Conservation (phyloP, 2,329 filamentous ascomycete species). For the Allantophomopsis cytisporea region DNA sequence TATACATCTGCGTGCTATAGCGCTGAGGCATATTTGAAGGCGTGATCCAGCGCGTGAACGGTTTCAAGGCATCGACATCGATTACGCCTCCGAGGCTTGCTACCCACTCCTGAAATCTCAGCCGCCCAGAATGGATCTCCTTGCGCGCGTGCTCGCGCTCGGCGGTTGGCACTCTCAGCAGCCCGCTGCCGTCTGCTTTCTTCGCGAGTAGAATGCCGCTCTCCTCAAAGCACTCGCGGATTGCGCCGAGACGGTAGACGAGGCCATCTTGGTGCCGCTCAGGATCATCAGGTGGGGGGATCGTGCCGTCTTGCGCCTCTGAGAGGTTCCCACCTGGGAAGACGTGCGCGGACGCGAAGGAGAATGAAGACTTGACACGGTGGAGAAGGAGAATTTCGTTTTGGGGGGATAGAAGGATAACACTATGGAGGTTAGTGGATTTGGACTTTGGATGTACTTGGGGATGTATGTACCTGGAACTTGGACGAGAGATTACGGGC, state of each 20-base stretch:
- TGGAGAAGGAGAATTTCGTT: constrained; percentile 85
- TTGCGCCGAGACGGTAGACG: constrained; percentile 68
- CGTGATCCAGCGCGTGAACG: constrained; percentile 89
- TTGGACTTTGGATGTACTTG: background rate
- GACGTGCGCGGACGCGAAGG: constrained; percentile 86
- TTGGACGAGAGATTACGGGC: constrained; percentile 40
- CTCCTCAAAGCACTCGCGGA: constrained; percentile 92
- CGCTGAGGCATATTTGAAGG: constrained; percentile 58
- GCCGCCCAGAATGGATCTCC: constrained; percentile 50
- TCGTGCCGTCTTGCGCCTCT: constrained; percentile 56
- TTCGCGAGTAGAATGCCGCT: constrained; percentile 64
- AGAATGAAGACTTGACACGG: constrained; percentile 67
- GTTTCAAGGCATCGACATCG: constrained; percentile 56
- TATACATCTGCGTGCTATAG: constrained; percentile 94
- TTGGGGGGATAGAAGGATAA: constrained; percentile 70
- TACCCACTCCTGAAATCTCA: constrained; percentile 56
- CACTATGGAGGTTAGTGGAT: constrained; percentile 29
- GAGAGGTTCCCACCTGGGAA: constrained; percentile 88
- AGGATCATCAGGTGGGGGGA: constrained; percentile 30
- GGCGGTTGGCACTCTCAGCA: constrained; percentile 46
- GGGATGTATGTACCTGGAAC: constrained; percentile 37
- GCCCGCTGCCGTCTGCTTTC: constrained; percentile 29
- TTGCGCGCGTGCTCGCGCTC: constrained; percentile 53
- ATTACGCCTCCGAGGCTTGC: constrained; percentile 38
- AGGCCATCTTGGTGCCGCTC: constrained; percentile 55